These are phyloP conservation scores for Extremus antarcticus DNA, from an alignment of 495 filamentous ascomycete genomes.

Conservation along the genomic window DNA sequence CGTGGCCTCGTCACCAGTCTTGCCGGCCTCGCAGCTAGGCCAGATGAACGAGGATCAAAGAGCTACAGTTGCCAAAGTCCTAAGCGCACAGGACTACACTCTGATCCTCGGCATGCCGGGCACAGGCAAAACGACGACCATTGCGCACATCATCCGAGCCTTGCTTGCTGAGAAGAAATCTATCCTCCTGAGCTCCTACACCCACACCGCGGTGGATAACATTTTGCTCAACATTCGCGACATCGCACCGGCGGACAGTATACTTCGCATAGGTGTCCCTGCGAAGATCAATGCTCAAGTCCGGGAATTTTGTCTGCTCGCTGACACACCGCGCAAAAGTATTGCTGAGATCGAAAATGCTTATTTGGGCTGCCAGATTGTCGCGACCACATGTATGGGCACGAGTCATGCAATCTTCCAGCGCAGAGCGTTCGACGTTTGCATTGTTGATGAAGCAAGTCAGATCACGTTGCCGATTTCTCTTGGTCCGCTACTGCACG, in stretches of 20 bases:
- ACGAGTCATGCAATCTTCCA: slow-evolving; percentile 81
- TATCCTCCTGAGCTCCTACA: slow-evolving; percentile 87
- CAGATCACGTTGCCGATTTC: slow-evolving; percentile 95
- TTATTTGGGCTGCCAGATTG: slow-evolving; percentile 74
- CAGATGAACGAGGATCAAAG: slow-evolving; percentile 78
- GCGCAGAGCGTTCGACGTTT: slow-evolving; percentile 89
- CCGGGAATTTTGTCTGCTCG: slow-evolving; percentile 67
- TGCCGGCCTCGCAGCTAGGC: slow-evolving; percentile 21
- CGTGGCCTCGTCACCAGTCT: slow-evolving; percentile 42
- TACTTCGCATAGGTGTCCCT: slow-evolving; percentile 69
- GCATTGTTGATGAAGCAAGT: slow-evolving; percentile 94
- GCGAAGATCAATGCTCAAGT: slow-evolving; percentile 84
- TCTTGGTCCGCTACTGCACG: slow-evolving; percentile 84
- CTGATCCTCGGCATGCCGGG: slow-evolving; percentile 95
- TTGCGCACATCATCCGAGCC: slow-evolving; percentile 90
- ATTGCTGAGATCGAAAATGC: slow-evolving; percentile 74
- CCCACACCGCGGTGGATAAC: slow-evolving; percentile 94
- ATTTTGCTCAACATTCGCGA: slow-evolving; percentile 83
- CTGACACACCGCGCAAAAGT: slow-evolving; percentile 53
- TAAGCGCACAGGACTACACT: slow-evolving; percentile 89
- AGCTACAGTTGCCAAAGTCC: slow-evolving; percentile 79
- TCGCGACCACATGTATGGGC: slow-evolving; percentile 89
- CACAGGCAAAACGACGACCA: slow-evolving; percentile 95
- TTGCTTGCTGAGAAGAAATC: slow-evolving; percentile 83
- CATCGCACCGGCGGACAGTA: slow-evolving; percentile 41